Base-by-base conservation (phyloP, 2,329 filamentous ascomycete genomes). In the Scytalidium lignicola region DNA sequence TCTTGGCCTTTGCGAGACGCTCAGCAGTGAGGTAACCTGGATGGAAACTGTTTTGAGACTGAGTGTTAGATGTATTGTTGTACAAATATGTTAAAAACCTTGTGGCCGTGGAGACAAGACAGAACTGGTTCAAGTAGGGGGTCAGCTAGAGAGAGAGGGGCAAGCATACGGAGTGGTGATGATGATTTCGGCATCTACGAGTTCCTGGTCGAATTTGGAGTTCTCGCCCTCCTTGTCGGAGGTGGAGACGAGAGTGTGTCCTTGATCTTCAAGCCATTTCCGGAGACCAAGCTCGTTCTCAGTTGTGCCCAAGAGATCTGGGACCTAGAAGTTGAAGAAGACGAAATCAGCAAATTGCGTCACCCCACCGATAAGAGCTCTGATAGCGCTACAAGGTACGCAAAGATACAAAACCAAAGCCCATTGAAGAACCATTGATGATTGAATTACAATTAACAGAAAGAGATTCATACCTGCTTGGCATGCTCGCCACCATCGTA, bases 281-380 rank as follows among this genome's bases (percentile, higher is more conserved):
- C 93, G 84, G 68, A 99, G 78, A 62, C 93, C 93, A 55, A 99
- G 89, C 80, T 99, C 93, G 72, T 97, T 97, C 80, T 99, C 90
- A 44, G 90, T 96, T 56, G 93, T 96, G 65, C 93, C 93, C 64
- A 66, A 58, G 42, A 99, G 81, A 64, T 81, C 82, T 57, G 91
- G 90, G 69, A 84, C 80, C 79, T 85, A 53, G 20, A 20, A n/a
- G 23, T 5, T n/a, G 41, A 2, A 12, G 26, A 28, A 28, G 26
- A 28, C 7, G 26, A 13, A 5, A 20, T 47, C 23, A 47, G 26
- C 32, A 37, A n/a, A 28, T 19, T 40, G 19, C 26, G 32, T 41
- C 45, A n/a, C n/a, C n/a, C n/a, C n/a, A n/a, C n/a, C n/a, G 23
- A 26, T 26, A 26, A 26, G 23, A 12, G 44, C 40, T n/a, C n/a